Conservation (phyloP, 805 yeast species). For the Yamadazyma insecticola region DNA sequence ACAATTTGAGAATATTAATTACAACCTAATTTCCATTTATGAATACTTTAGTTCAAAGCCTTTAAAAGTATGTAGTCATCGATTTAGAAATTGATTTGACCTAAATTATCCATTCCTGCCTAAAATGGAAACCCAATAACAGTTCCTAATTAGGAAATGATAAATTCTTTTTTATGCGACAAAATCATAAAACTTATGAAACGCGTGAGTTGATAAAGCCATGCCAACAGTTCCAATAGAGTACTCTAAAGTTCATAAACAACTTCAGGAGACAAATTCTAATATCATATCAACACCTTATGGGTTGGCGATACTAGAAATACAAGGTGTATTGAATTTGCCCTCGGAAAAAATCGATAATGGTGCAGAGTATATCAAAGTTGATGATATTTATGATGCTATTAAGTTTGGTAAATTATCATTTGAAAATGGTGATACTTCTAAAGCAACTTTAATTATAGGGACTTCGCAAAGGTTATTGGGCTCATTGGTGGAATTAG, state of each 20-base stretch:
- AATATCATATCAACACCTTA: constrained; percentile 44
- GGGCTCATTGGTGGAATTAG: constrained; percentile 55
- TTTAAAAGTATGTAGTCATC: too few relatives aligned
- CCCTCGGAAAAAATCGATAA: constrained; percentile 21
- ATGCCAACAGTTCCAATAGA: constrained; percentile 7
- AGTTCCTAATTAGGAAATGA: too few relatives aligned
- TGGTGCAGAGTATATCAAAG: constrained; percentile 28
- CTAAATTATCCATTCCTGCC: too few relatives aligned
- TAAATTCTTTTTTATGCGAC: too few relatives aligned
- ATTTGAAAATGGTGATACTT: constrained; percentile 33
- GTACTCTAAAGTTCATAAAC: constrained; percentile 3
- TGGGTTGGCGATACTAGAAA: constrained; percentile 62
- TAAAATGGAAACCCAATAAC: too few relatives aligned
- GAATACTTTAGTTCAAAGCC: too few relatives aligned
- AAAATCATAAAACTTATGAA: too few relatives aligned
- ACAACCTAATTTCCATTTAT: too few relatives aligned
- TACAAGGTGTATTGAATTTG: constrained; percentile 66
- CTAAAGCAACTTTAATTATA: constrained; percentile 52
- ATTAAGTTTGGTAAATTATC: constrained; percentile 49
- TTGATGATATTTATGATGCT: constrained; percentile 37
- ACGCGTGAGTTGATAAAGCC: background rate
- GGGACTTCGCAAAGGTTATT: constrained; percentile 68
- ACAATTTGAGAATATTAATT: too few relatives aligned
- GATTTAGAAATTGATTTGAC: too few relatives aligned
- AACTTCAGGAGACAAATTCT: constrained; percentile 5